Evolutionary conservation across 495 filamentous ascomycete species (phyloP).

Genomic region (Neurospora sp.): DNA sequence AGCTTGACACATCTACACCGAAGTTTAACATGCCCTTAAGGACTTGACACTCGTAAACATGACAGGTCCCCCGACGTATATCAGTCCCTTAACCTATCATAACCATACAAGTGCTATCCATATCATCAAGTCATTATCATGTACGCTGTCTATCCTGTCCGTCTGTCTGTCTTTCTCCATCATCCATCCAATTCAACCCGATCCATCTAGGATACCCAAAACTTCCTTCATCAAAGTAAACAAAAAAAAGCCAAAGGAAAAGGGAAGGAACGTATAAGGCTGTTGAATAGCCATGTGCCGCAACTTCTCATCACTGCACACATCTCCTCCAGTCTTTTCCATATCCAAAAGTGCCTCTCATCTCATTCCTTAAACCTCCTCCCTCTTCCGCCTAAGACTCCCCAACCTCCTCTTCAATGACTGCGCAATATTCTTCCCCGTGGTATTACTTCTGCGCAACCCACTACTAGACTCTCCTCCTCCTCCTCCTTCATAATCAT

Average conservation of each 20-base stretch:
- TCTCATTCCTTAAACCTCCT: neutral
- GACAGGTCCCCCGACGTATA: neutral
- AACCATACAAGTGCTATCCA: neutral
- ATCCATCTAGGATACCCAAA: neutral
- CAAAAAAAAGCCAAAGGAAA: neutral
- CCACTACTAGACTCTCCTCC: conserved; percentile 1
- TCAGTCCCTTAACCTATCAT: neutral
- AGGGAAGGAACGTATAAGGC: neutral
- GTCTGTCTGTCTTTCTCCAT: neutral
- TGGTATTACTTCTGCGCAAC: conserved; percentile 23
- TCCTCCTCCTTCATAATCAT: neutral
- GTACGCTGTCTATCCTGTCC: neutral
- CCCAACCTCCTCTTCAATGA: conserved; percentile 37
- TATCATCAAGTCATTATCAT: neutral
- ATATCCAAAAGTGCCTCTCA: neutral
- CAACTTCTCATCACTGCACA: neutral
- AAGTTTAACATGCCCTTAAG: neutral
- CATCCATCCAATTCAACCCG: neutral
- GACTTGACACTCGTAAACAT: neutral
- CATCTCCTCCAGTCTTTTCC: neutral
- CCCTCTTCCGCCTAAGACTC: conserved; percentile 30
- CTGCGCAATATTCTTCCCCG: conserved; percentile 28
- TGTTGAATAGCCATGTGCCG: neutral
- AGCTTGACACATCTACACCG: no score
- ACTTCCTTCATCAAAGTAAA: neutral